Conservation (phyloP, 1,284 basidiomycete species). For the Lentinula novae-zelandiae region DNA sequence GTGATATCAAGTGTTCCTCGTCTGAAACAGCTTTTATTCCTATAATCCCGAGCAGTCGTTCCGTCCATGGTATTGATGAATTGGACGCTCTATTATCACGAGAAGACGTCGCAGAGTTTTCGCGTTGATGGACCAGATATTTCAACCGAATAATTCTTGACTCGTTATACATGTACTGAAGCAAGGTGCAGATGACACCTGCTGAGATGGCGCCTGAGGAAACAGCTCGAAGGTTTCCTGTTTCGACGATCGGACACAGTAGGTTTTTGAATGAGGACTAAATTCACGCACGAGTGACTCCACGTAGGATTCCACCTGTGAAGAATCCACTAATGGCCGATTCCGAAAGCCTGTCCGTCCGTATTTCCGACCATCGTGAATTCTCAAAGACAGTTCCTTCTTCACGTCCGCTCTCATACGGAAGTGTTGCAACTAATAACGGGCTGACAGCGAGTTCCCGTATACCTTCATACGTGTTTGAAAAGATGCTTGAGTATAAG, state of each 20-base stretch:
- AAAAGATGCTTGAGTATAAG: background rate
- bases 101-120: background rate
- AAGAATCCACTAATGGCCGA: slow-evolving; percentile 60
- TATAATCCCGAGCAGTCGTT: slow-evolving; percentile 23
- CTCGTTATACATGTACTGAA: slow-evolving; percentile 68
- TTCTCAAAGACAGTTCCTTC: slow-evolving; percentile 7
- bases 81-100: background rate
- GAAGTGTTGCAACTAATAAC: slow-evolving; percentile 36
- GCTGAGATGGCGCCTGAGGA: slow-evolving; percentile 54
- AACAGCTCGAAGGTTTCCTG: slow-evolving; percentile 34
- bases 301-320: slow-evolving; percentile 48
- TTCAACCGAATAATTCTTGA: slow-evolving; percentile 52
- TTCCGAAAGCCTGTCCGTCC: slow-evolving; percentile 57
- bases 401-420: slow-evolving; percentile 13
- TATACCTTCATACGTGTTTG: slow-evolving; percentile 39
- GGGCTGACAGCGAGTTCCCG: slow-evolving; percentile 67
- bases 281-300: slow-evolving; percentile 34
- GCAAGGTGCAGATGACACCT: slow-evolving; percentile 46
- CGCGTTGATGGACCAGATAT: slow-evolving; percentile 37
- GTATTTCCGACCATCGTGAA: slow-evolving; percentile 47
- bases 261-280: background rate
- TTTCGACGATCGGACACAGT: no score
- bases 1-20: slow-evolving; percentile 55
- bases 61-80: slow-evolving; percentile 21
- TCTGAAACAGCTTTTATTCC: slow-evolving; percentile 56